A percentile compares a stretch with the other conserved stretches of the same genome.
Evolutionary conservation across 495 filamentous ascomycete genomes (phyloP).

Genomic region (Bacidia gigantensis): DNA sequence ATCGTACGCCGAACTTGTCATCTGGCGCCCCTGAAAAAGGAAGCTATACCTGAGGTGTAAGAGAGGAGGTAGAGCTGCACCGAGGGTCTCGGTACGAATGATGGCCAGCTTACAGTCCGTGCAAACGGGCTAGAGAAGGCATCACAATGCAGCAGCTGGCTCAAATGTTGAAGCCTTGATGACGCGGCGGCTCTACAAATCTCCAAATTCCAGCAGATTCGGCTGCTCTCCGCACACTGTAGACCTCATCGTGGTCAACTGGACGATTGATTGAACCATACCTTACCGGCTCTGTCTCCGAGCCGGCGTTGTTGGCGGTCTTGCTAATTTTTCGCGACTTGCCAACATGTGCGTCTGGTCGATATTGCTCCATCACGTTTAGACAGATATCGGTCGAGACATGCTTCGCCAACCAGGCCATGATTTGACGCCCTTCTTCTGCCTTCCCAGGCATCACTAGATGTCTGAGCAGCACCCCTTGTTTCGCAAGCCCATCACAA

Average conservation of each 20-base stretch:
- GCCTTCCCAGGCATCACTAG: conserved; percentile 67
- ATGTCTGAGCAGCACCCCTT: conserved; percentile 56
- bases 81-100: no score
- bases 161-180: conserved; percentile 59
- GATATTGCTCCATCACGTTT: conserved; percentile 69
- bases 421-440: conserved; percentile 51
- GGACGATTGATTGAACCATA: conserved; percentile 42
- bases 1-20: no score
- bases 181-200: conserved; percentile 54
- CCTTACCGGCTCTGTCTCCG: conserved; percentile 6
- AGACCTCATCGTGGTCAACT: conserved; percentile 47
- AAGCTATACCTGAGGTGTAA: no score
- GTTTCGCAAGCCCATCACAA: conserved; percentile 59
- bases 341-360: conserved; percentile 61
- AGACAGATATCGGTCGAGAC: conserved; percentile 56
- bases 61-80: no score
- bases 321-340: conserved; percentile 36
- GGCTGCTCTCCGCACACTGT: conserved; percentile 45
- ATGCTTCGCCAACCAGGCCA: conserved; percentile 52
- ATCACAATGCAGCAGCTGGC: neutral
- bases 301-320: conserved; percentile 8
- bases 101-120: no score
- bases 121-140: neutral
- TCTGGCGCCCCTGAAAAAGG: no score
- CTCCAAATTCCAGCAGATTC: conserved; percentile 19